A percentile compares a stretch with the other conserved stretches of the same genome.
These are phyloP conservation scores for Aotearoamyces nothofagi DNA, from an alignment of 2,329 filamentous ascomycete species.

Conservation along the genomic window DNA sequence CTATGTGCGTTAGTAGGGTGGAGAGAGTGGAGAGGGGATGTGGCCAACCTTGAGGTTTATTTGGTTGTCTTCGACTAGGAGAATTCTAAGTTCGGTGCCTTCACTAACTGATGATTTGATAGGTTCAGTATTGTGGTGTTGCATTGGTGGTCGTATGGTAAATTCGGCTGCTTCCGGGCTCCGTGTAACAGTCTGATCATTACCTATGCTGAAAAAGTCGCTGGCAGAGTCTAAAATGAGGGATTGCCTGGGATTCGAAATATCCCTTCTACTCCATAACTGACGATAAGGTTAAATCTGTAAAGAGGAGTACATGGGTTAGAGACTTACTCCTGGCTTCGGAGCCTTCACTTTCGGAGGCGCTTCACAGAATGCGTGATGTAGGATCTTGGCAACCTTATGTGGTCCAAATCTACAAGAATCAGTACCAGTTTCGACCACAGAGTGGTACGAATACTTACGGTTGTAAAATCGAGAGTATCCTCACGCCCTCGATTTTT, in stretches of 20 bases:
- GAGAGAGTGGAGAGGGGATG: background rate
- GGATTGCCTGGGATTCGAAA: background rate
- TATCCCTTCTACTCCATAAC: background rate
- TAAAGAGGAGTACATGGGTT: background rate
- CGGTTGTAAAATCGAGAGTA: constrained; percentile 17
- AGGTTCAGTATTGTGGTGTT: too few species aligned
- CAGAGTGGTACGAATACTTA: constrained; percentile 6
- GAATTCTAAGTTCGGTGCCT: too few species aligned
- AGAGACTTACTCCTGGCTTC: constrained; percentile 1
- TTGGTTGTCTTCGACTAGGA: constrained; percentile 27
- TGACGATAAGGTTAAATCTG: background rate
- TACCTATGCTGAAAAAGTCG: too few species aligned
- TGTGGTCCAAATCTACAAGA: constrained; percentile 13
- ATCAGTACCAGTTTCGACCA: too few species aligned
- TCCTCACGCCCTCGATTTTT: constrained; percentile 9
- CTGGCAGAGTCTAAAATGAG: too few species aligned
- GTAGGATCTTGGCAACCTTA: constrained; percentile 13
- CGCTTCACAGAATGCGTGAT: constrained; percentile 9
- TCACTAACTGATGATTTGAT: too few species aligned
- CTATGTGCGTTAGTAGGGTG: background rate
- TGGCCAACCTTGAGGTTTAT: constrained; percentile 21
- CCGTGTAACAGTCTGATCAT: too few species aligned
- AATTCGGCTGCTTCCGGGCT: too few species aligned
- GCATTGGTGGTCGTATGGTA: too few species aligned
- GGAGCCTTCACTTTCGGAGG: constrained; percentile 1